These are phyloP conservation scores for Saturnispora bothae DNA, from an alignment of 805 yeast species.

Conservation along the genomic window DNA sequence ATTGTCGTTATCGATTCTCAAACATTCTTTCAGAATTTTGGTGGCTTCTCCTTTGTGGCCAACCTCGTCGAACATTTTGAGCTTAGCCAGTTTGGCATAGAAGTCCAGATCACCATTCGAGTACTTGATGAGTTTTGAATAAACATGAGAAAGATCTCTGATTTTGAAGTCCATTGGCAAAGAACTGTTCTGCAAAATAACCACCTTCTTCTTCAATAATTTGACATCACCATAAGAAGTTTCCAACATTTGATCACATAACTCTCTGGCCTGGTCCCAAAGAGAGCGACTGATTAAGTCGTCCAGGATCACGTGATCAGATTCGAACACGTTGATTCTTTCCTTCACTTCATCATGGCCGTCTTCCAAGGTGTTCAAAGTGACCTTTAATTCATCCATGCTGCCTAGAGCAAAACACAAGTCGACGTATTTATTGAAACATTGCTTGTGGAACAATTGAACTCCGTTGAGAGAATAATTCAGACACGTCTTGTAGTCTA, in stretches of 20 bases:
- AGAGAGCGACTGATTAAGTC: neutral
- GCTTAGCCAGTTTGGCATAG: conserved; percentile 19
- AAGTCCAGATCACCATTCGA: conserved; percentile 16
- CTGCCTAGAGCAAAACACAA: conserved; percentile 42
- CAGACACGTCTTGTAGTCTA: conserved; percentile 40
- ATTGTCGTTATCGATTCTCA: conserved; percentile 69
- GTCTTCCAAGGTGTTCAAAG: conserved; percentile 2
- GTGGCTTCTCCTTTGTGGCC: conserved; percentile 10
- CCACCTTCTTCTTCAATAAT: conserved; percentile 1
- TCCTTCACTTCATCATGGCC: conserved; percentile 14
- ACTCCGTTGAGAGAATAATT: conserved; percentile 22
- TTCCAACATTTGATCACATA: conserved; percentile 1
- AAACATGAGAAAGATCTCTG: conserved; percentile 17
- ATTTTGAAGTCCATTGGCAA: conserved; percentile 16
- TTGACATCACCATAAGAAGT: conserved; percentile 4
- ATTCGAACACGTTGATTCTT: conserved; percentile 17
- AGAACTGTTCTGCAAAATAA: conserved; percentile 1
- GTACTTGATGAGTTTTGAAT: conserved; percentile 16
- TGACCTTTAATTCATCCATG: conserved; percentile 4
- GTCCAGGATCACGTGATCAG: neutral
- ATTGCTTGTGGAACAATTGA: conserved; percentile 29
- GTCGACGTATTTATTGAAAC: conserved; percentile 39
- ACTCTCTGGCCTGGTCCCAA: conserved; percentile 1
- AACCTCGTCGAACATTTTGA: conserved; percentile 21
- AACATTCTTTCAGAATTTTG: conserved; percentile 38